These are phyloP conservation scores for Rhodotorula sp. DNA, from an alignment of 1,284 basidiomycete genomes.

Conservation along the genomic window DNA sequence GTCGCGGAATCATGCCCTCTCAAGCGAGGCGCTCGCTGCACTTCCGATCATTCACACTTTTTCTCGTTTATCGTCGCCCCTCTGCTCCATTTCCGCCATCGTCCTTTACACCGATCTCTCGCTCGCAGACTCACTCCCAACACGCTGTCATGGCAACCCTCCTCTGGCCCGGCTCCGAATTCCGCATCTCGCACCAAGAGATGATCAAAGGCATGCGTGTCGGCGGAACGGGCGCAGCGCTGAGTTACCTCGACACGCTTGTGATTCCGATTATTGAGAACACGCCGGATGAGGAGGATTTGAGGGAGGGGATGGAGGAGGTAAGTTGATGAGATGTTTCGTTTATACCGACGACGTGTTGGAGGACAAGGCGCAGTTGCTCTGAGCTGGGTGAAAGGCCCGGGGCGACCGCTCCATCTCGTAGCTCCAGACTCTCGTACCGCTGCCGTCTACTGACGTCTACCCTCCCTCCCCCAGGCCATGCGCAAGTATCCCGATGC, in stretches of 20 bases:
- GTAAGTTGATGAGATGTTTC: neutral
- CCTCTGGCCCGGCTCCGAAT: slow-evolving; percentile 65
- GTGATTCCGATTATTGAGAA: slow-evolving; percentile 83
- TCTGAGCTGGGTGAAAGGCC: too few relatives aligned
- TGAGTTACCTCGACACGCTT: slow-evolving; percentile 80
- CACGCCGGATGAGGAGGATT: slow-evolving; percentile 79
- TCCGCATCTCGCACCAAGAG: slow-evolving; percentile 69
- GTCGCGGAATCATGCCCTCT: too few relatives aligned
- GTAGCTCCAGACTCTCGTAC: too few relatives aligned
- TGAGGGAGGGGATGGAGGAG: slow-evolving; percentile 76
- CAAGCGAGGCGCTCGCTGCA: too few relatives aligned
- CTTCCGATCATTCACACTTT: too few relatives aligned
- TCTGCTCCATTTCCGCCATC: too few relatives aligned
- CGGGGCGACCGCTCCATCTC: too few relatives aligned
- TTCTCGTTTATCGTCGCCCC: too few relatives aligned
- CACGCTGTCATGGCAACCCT: slow-evolving; percentile 71
- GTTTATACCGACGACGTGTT: neutral
- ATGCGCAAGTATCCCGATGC: slow-evolving; percentile 75
- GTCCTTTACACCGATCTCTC: too few relatives aligned
- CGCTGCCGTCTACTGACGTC: neutral
- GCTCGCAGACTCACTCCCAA: slow-evolving; percentile 65
- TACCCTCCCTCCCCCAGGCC: slow-evolving; percentile 51
- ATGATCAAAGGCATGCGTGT: slow-evolving; percentile 87
- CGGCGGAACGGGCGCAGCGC: slow-evolving; percentile 65
- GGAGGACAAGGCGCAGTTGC: neutral